Percentiles rank a stretch among this genome's conserved stretches.
These are phyloP conservation scores for Fusarium subtropicale DNA, from an alignment of 2,329 filamentous ascomycete species.

Conservation along the genomic window DNA sequence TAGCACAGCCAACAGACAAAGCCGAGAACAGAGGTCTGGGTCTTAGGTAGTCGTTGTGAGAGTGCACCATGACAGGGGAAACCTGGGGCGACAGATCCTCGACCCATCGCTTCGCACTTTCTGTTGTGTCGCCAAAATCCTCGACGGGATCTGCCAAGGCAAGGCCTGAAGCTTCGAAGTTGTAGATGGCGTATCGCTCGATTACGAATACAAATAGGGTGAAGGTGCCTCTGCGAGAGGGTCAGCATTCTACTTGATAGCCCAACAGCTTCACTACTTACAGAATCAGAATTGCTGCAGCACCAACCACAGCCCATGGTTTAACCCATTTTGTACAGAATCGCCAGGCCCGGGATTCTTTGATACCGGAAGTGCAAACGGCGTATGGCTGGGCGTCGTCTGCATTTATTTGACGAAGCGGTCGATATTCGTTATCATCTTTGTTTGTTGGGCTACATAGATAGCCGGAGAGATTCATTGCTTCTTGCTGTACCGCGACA, in stretches of 20 bases:
- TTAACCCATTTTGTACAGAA: slow-evolving; percentile 6
- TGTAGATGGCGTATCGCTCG: slow-evolving; percentile 30
- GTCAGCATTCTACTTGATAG: slow-evolving; percentile 3
- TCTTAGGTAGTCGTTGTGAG: slow-evolving; percentile 77
- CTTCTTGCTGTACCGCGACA: background rate
- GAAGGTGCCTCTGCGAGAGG: slow-evolving; percentile 16
- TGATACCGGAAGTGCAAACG: background rate
- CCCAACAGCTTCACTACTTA: slow-evolving; percentile 4
- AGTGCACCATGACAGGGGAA: slow-evolving; percentile 57
- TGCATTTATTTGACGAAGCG: slow-evolving; percentile 3
- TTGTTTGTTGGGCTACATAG: slow-evolving; percentile 29
- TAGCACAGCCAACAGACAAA: slow-evolving; percentile 67
- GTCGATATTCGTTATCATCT: slow-evolving; percentile 28
- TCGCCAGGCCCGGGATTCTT: background rate
- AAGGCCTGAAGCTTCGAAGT: slow-evolving; percentile 29
- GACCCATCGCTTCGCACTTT: slow-evolving; percentile 35
- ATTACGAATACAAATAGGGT: slow-evolving; percentile 24
- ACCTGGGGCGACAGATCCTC: slow-evolving; percentile 31
- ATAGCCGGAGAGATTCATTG: slow-evolving; percentile 19
- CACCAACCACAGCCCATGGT: background rate
- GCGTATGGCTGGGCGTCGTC: background rate
- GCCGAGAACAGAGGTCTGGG: slow-evolving; percentile 72
- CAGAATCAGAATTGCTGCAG: slow-evolving; percentile 19
- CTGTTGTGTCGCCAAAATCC: slow-evolving; percentile 11
- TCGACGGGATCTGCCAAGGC: slow-evolving; percentile 29